Conservation (phyloP, 2,329 filamentous ascomycete species). For the Epichloe sp. region DNA sequence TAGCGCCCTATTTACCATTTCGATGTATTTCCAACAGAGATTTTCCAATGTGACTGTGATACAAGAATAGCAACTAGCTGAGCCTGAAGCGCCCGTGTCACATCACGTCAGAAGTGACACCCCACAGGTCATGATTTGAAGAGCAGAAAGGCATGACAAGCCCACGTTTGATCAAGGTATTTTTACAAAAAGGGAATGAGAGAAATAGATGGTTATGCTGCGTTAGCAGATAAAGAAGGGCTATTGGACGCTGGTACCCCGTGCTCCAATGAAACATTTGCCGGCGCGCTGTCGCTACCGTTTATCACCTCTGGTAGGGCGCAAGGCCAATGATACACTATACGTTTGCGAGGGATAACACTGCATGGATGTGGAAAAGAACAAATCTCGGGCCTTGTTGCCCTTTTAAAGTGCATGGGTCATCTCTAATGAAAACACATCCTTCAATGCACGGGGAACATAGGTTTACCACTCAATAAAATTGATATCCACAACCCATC, state of each 20-base stretch:
- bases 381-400: not conserved
- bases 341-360: not conserved
- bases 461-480: no score
- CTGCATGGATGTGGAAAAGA: no score
- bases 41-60: constrained; percentile 17
- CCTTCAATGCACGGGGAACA: no score
- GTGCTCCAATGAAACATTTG: not conserved
- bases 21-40: constrained; percentile 13
- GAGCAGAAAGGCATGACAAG: not conserved
- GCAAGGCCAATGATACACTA: not conserved
- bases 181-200: not conserved
- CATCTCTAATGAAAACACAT: no score
- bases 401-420: not conserved
- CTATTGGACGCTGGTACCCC: not conserved
- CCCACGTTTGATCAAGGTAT: not conserved
- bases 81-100: not conserved
- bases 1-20: not conserved
- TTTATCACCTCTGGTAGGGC: not conserved
- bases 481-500: not conserved
- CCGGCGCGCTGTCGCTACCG: not conserved
- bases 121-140: not conserved
- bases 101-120: not conserved
- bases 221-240: not conserved
- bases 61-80: not conserved
- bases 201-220: not conserved